phyloP scores from a whole-genome alignment of 1,284 basidiomycete genomes.

The Quambalaria eucalypti region DNA sequence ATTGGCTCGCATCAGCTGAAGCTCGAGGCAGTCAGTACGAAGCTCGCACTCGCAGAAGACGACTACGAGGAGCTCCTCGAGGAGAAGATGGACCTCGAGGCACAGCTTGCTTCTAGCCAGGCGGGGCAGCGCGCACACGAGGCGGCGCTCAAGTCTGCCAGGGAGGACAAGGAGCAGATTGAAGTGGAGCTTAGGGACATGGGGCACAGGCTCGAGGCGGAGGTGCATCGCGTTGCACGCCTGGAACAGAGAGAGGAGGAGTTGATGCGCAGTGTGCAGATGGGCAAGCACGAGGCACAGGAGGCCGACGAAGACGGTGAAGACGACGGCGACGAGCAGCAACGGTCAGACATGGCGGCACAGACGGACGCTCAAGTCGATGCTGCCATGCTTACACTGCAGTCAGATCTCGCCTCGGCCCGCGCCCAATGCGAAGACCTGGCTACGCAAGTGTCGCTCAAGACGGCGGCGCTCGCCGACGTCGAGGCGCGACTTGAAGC shows the following conservation, averaged over 20 bases:
- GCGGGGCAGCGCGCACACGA: neutral
- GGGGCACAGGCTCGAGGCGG: neutral
- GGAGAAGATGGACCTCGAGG: neutral
- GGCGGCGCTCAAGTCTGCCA: neutral
- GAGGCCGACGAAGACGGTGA: too few species aligned
- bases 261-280: neutral
- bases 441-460: too few species aligned
- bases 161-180: neutral
- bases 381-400: too few species aligned
- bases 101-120: neutral
- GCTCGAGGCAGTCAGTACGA: constrained; percentile 12
- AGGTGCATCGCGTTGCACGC: neutral
- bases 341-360: too few species aligned
- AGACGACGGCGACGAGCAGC: too few species aligned
- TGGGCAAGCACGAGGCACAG: too few species aligned
- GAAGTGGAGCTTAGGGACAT: neutral
- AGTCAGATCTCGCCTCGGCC: too few species aligned
- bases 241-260: neutral
- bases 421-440: too few species aligned
- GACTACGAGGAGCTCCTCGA: constrained; percentile 8
- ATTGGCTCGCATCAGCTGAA: constrained; percentile 20
- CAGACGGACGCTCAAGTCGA: too few species aligned
- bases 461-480: too few species aligned
- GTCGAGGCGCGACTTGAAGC: neutral
- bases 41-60: constrained; percentile 15